Evolutionary conservation across 495 filamentous ascomycete genomes (phyloP).

Genomic region (Filosporella fistucella): DNA sequence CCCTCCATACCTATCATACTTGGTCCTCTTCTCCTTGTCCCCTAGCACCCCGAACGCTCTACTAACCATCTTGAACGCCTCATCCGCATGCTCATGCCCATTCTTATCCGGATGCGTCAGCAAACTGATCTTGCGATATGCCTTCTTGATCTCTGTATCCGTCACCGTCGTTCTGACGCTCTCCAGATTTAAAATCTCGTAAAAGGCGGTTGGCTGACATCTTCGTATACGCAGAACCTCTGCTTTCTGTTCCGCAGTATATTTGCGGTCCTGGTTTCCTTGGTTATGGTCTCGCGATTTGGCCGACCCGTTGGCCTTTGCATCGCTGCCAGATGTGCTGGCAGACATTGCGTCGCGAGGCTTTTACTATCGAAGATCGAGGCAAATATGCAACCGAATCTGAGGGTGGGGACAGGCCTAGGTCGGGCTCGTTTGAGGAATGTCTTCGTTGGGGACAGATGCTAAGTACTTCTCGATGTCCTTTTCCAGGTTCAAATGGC

Average conservation of each 20-base stretch:
- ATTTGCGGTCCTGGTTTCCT: constrained; percentile 86
- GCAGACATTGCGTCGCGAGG: constrained; percentile 61
- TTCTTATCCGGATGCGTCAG: constrained; percentile 97
- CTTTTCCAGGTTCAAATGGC: too few species aligned
- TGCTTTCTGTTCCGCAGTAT: constrained; percentile 82
- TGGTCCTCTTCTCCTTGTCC: constrained; percentile 85
- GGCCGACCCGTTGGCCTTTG: constrained; percentile 52
- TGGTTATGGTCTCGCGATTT: constrained; percentile 85
- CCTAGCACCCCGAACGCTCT: constrained; percentile 91
- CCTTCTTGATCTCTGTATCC: constrained; percentile 85
- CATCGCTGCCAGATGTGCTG: constrained; percentile 57
- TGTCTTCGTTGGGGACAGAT: too few species aligned
- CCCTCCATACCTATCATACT: constrained; percentile 81
- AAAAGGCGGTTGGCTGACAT: constrained; percentile 83
- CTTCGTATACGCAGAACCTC: constrained; percentile 82
- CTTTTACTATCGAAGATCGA: too few species aligned
- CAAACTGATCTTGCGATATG: constrained; percentile 86
- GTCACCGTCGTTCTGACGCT: constrained; percentile 55
- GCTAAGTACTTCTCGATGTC: too few species aligned
- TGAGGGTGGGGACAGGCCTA: too few species aligned
- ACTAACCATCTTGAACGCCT: constrained; percentile 97
- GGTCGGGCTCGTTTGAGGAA: too few species aligned
- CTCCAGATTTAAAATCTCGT: constrained; percentile 76
- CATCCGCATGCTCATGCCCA: constrained; percentile 92
- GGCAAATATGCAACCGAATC: too few species aligned